phyloP scores from a whole-genome alignment of 768 basidiomycete genomes.

The Suillus weaverae region DNA sequence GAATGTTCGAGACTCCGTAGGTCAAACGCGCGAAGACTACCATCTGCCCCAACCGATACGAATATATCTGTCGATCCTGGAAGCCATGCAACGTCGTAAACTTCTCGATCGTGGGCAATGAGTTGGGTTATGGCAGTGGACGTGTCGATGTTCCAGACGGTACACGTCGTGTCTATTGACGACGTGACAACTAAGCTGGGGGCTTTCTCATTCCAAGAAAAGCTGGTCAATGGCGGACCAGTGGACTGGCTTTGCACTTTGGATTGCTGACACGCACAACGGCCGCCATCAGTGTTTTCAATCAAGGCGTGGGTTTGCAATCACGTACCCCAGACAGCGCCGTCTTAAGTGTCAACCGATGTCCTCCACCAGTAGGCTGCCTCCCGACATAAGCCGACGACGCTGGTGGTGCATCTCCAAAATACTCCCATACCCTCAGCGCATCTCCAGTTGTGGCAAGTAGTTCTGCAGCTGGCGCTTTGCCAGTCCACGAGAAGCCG shows the following conservation, averaged over 20 bases:
- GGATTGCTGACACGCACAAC: constrained; percentile 57
- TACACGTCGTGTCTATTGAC: constrained; percentile 98
- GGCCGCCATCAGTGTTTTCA: constrained; percentile 8
- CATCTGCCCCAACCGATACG: constrained; percentile 97
- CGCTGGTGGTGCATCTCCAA: constrained; percentile 58
- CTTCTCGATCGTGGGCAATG: constrained; percentile 94
- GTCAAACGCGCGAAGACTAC: constrained; percentile 94
- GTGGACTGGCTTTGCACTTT: constrained; percentile 85
- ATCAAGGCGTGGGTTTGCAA: constrained; percentile 6
- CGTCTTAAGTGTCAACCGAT: constrained; percentile 71
- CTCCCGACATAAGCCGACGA: constrained; percentile 72
- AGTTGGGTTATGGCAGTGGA: constrained; percentile 93
- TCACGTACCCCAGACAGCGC: constrained; percentile 76
- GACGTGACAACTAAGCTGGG: constrained; percentile 94
- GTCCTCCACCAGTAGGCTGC: constrained; percentile 53
- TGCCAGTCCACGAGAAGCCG: constrained; percentile 67
- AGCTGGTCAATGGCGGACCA: constrained; percentile 91
- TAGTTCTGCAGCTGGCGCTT: constrained; percentile 68
- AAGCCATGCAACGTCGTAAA: constrained; percentile 98
- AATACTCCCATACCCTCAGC: constrained; percentile 88
- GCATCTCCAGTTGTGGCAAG: constrained; percentile 95
- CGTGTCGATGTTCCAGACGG: constrained; percentile 98
- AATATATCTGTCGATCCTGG: constrained; percentile 96
- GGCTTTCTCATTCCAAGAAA: constrained; percentile 95
- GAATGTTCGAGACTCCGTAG: constrained; percentile 95